Conservation (phyloP, 2,329 filamentous ascomycete genomes). For the Exophiala aquamarina region DNA sequence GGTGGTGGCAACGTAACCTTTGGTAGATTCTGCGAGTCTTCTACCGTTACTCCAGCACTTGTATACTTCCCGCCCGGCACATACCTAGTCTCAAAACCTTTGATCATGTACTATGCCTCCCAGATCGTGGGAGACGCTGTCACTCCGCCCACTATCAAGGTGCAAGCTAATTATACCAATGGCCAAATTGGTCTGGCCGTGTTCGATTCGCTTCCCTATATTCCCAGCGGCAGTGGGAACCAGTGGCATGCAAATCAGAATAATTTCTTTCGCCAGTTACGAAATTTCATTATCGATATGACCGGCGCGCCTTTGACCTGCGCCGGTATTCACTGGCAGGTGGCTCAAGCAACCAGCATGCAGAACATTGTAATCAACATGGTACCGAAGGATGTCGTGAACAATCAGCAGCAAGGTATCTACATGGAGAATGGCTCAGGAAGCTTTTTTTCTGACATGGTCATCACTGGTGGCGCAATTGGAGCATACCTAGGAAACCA, state of each 20-base stretch:
- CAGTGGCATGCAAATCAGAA: conserved; percentile 71
- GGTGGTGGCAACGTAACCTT: conserved; percentile 50
- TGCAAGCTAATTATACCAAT: conserved; percentile 33
- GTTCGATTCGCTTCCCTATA: conserved; percentile 78
- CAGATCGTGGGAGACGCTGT: conserved; percentile 67
- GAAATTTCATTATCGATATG: conserved; percentile 73
- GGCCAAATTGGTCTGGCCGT: conserved; percentile 74
- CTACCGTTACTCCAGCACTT: conserved; percentile 71
- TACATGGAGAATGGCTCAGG: conserved; percentile 67
- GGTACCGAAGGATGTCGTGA: conserved; percentile 48
- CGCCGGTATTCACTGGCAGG: conserved; percentile 73
- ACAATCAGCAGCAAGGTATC: conserved; percentile 57
- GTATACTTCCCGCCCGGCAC: conserved; percentile 83
- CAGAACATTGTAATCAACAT: conserved; percentile 76
- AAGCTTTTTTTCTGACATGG: conserved; percentile 60
- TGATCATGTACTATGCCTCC: conserved; percentile 65
- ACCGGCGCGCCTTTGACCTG: conserved; percentile 55
- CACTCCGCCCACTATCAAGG: conserved; percentile 66
- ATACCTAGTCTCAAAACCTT: conserved; percentile 70
- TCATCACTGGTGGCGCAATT: conserved; percentile 61
- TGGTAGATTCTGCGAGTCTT: conserved; percentile 63
- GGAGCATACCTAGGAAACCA: conserved; percentile 64
- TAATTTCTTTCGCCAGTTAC: conserved; percentile 73
- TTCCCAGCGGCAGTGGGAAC: conserved; percentile 49
- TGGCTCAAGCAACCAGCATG: conserved; percentile 69